These are phyloP conservation scores for Sonneratia caseolaris DNA, from an alignment of 345 rosid genomes.

Conservation along the genomic window DNA sequence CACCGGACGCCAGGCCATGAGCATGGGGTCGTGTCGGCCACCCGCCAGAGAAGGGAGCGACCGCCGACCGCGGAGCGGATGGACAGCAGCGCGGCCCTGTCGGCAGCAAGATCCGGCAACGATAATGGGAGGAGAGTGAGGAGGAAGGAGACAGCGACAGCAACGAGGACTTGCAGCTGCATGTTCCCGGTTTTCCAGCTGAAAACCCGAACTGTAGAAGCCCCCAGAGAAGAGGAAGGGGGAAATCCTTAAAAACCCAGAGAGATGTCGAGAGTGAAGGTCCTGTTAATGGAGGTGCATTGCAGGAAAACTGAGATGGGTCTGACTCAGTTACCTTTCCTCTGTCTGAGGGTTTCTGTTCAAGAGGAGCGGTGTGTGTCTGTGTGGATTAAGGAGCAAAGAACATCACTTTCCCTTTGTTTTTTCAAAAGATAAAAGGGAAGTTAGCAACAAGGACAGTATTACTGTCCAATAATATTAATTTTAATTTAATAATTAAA, in stretches of 20 bases:
- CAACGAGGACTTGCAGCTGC: slow-evolving; percentile 9
- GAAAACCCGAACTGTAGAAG: background rate
- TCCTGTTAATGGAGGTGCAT: background rate
- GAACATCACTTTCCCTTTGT: background rate
- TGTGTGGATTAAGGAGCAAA: background rate
- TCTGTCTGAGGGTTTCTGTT: background rate
- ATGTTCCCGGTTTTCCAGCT: background rate
- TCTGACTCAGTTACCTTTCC: background rate
- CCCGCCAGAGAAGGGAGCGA: slow-evolving; percentile 71
- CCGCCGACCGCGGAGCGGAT: slow-evolving; percentile 80
- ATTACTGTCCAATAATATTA: no score
- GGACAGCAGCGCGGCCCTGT: slow-evolving; percentile 61
- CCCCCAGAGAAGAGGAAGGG: no score
- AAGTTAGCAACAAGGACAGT: no score
- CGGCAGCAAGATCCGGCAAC: slow-evolving; percentile 65
- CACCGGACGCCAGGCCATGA: slow-evolving; percentile 75
- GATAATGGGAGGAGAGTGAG: slow-evolving; percentile 17
- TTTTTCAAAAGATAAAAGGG: no score
- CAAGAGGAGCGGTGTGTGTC: background rate
- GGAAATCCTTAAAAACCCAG: background rate
- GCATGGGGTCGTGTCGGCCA: slow-evolving; percentile 43
- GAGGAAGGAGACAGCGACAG: slow-evolving; percentile 9
- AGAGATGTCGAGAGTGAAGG: background rate
- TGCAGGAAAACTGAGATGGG: background rate
- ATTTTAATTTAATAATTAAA: no score